Percentiles rank a stretch among this genome's conserved stretches.
Conservation (phyloP, 2,329 filamentous ascomycete genomes). For the Fulvia fulva region DNA sequence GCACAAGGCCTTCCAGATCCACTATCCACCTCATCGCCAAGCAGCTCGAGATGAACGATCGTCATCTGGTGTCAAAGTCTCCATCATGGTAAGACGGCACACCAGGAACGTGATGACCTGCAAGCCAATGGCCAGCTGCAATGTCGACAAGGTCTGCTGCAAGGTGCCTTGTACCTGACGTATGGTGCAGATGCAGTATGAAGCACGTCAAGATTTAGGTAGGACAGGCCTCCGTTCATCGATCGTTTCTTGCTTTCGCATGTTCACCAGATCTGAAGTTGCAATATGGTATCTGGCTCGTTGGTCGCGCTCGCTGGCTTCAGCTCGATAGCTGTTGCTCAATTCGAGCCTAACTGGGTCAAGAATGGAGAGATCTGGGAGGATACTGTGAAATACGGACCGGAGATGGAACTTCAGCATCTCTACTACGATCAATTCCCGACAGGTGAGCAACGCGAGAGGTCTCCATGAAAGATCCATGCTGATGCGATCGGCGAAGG, state of each 20-base stretch:
- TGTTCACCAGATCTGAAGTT: no score
- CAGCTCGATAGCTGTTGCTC: neutral
- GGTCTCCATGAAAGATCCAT: neutral
- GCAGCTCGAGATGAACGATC: neutral
- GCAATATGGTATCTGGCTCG: neutral
- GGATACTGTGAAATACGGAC: slow-evolving; percentile 38
- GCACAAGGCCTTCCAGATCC: neutral
- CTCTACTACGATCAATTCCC: slow-evolving; percentile 51
- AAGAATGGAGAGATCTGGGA: slow-evolving; percentile 6
- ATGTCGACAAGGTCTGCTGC: neutral
- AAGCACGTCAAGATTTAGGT: slow-evolving; percentile 4
- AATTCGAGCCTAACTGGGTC: slow-evolving; percentile 1
- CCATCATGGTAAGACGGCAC: neutral
- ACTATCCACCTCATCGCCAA: neutral
- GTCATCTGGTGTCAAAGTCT: neutral
- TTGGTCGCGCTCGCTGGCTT: neutral
- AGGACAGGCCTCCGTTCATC: neutral
- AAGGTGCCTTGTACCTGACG: slow-evolving; percentile 2
- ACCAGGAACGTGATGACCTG: neutral
- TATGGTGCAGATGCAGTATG: neutral
- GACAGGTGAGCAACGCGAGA: slow-evolving; percentile 32
- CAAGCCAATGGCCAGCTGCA: neutral
- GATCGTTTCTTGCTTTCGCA: no score
- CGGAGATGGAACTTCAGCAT: slow-evolving; percentile 47
- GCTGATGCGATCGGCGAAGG: slow-evolving; percentile 28